Conservation (phyloP, 768 basidiomycete genomes). For the Inosperma sp. region DNA sequence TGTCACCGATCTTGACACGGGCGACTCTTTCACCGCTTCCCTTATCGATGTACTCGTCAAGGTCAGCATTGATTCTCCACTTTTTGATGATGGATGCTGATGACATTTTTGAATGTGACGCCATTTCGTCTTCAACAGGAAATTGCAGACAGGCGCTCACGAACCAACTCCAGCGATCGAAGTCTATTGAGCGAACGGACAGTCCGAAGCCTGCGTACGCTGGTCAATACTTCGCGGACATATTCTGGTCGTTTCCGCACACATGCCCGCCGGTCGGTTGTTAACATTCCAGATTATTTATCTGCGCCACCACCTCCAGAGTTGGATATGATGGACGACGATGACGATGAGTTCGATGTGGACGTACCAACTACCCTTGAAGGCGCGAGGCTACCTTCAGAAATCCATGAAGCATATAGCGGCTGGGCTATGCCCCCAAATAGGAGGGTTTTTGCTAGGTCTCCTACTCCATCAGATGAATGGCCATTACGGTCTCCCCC, state of each 20-base stretch:
- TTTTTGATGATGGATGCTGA: not conserved
- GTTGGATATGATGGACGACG: conserved; percentile 61
- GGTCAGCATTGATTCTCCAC: conserved; percentile 37
- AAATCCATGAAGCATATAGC: conserved; percentile 57
- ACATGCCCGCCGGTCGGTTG: conserved; percentile 33
- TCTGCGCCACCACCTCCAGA: conserved; percentile 50
- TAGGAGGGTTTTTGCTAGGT: conserved; percentile 25
- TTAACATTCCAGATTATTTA: conserved; percentile 47
- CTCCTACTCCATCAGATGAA: conserved; percentile 36
- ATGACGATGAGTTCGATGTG: conserved; percentile 53
- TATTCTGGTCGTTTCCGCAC: conserved; percentile 45
- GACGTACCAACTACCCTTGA: conserved; percentile 41
- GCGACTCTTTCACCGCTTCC: conserved; percentile 76
- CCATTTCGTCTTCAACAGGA: conserved; percentile 46
- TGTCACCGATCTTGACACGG: conserved; percentile 70
- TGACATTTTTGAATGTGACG: not conserved
- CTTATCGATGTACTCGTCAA: conserved; percentile 75
- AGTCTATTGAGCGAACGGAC: conserved; percentile 65
- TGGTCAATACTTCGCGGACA: conserved; percentile 50
- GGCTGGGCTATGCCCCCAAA: conserved; percentile 18
- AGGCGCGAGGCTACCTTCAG: conserved; percentile 53
- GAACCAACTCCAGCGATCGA: conserved; percentile 50
- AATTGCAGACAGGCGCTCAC: conserved; percentile 65
- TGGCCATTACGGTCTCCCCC: conserved; percentile 23
- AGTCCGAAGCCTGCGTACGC: conserved; percentile 52